phyloP scores from a whole-genome alignment of 805 yeast species.

The Hanseniaspora clermontiae region DNA sequence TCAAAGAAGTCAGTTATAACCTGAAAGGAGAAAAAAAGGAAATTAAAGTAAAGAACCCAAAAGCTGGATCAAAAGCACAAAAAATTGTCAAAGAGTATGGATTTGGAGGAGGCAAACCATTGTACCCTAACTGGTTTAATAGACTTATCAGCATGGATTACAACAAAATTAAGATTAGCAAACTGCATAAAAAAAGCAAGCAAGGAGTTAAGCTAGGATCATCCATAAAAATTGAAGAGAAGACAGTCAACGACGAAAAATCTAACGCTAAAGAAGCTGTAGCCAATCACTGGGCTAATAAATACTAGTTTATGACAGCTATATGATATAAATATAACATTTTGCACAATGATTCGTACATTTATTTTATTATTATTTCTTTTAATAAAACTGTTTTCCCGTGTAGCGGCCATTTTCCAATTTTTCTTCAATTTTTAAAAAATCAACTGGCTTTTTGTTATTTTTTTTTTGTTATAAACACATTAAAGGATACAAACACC shows the following conservation, averaged over 20 bases:
- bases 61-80: not conserved
- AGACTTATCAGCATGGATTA: not conserved
- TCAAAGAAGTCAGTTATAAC: not conserved
- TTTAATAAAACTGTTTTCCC: no score
- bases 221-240: not conserved
- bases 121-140: constrained; percentile 10
- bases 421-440: no score
- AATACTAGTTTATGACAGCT: not conserved
- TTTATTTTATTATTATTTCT: no score
- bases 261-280: not conserved
- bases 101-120: constrained; percentile 9
- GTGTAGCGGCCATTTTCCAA: not conserved
- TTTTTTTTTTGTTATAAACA: no score
- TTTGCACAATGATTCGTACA: not conserved
- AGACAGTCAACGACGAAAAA: not conserved
- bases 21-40: not conserved
- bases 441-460: no score
- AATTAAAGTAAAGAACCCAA: not conserved
- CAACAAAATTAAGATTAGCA: not conserved
- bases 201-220: not conserved
- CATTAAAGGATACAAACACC: no score
- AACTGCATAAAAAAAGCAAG: not conserved
- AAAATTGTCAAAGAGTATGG: constrained; percentile 1
- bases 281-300: constrained; percentile 7
- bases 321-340: not conserved